These are phyloP conservation scores for Diplodia sapinea DNA, from an alignment of 2,329 filamentous ascomycete genomes.

Conservation along the genomic window DNA sequence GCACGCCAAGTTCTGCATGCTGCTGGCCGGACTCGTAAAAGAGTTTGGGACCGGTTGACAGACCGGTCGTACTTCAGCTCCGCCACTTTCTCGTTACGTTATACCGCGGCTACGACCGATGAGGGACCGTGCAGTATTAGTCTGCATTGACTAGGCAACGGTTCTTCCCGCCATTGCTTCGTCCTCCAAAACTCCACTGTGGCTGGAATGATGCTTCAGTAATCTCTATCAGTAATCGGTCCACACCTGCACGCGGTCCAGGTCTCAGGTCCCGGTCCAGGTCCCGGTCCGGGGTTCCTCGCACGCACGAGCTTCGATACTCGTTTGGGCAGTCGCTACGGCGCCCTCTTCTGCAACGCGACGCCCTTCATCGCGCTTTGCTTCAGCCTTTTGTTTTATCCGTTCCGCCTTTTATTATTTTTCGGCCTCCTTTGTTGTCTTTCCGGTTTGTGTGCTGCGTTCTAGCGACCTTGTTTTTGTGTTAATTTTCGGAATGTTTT, in stretches of 20 bases:
- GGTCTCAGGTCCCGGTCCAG: background rate
- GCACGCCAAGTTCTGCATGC: conserved; percentile 58
- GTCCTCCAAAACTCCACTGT: conserved; percentile 17
- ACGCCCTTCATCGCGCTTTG: background rate
- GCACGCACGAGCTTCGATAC: conserved; percentile 9
- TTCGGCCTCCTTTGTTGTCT: background rate
- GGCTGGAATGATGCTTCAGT: conserved; percentile 22
- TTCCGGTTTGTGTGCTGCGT: conserved; percentile 29
- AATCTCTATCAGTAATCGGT: conserved; percentile 7
- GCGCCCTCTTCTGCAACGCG: background rate
- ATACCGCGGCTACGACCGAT: conserved; percentile 6
- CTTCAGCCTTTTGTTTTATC: conserved; percentile 1
- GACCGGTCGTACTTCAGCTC: conserved; percentile 2
- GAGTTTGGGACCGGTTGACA: conserved; percentile 41
- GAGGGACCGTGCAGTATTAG: conserved; percentile 22
- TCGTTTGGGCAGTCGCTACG: conserved; percentile 8
- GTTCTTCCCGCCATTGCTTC: conserved; percentile 21
- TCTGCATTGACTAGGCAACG: conserved; percentile 24
- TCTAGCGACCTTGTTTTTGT: conserved; percentile 22
- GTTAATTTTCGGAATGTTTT: background rate
- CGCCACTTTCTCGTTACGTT: conserved; percentile 28
- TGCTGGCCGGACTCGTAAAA: conserved; percentile 48
- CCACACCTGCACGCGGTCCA: conserved; percentile 14
- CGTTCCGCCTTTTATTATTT: background rate
- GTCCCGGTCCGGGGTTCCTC: background rate